These are phyloP conservation scores for Dimargaris cristalligena DNA, from an alignment of 192 early-diverging fungal species.

Conservation along the genomic window DNA sequence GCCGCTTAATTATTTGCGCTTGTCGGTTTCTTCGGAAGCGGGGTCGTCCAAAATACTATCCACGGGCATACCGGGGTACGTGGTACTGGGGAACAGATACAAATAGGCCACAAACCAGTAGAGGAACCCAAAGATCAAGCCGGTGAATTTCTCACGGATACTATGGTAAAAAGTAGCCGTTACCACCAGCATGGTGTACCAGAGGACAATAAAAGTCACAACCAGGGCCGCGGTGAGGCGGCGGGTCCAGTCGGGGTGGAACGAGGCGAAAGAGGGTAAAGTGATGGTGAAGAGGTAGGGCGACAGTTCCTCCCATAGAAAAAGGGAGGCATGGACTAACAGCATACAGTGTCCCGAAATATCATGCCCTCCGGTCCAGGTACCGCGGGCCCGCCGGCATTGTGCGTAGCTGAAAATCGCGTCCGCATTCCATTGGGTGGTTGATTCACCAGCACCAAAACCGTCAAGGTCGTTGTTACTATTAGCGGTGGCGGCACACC, in stretches of 20 bases:
- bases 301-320: constrained; percentile 48
- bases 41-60: neutral
- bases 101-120: constrained; percentile 46
- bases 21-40: neutral
- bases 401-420: constrained; percentile 15
- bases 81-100: constrained; percentile 1
- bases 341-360: constrained; percentile 78
- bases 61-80: constrained; percentile 2
- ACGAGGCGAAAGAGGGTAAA: constrained; percentile 5
- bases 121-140: constrained; percentile 42
- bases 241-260: constrained; percentile 11
- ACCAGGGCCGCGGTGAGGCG: constrained; percentile 21
- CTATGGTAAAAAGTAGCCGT: constrained; percentile 72
- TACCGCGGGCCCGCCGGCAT: constrained; percentile 38
- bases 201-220: constrained; percentile 33
- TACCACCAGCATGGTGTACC: constrained; percentile 59
- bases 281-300: constrained; percentile 20
- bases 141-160: constrained; percentile 44
- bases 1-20: too few relatives aligned
- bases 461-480: too few relatives aligned
- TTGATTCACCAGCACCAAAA: too few relatives aligned
- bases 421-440: too few relatives aligned
- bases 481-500: constrained; percentile 17
- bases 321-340: constrained; percentile 54
- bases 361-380: constrained; percentile 68